These are phyloP conservation scores for Boletus semigastroideus DNA, from an alignment of 1,284 basidiomycete genomes.

Conservation along the genomic window DNA sequence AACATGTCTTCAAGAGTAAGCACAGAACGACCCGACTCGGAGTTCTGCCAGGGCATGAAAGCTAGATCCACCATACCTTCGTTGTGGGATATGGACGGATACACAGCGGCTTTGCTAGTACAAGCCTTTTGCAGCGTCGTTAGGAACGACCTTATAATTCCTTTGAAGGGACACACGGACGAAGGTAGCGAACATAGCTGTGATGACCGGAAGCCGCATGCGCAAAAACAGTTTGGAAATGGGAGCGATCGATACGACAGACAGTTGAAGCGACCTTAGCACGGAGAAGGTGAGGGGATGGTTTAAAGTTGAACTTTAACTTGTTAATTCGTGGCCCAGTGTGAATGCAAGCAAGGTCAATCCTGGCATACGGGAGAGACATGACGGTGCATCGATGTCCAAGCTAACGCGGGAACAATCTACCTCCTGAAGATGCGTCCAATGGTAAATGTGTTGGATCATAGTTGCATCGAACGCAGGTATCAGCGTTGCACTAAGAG, in stretches of 20 bases:
- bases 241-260: not conserved
- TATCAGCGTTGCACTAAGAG: not conserved
- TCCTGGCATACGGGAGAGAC: not conserved
- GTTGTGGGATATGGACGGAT: too few species aligned
- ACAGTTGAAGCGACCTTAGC: not conserved
- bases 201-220: not conserved
- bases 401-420: not conserved
- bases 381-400: not conserved
- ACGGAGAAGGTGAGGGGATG: not conserved
- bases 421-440: not conserved
- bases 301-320: not conserved
- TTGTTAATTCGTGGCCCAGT: not conserved
- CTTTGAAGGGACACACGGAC: not conserved
- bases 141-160: not conserved
- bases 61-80: too few species aligned
- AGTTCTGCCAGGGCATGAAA: not conserved
- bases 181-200: not conserved
- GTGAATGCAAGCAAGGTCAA: not conserved
- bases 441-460: not conserved
- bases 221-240: not conserved
- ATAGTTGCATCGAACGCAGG: not conserved
- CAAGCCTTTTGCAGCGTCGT: not conserved
- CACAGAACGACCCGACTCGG: not conserved
- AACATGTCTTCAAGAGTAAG: not conserved
- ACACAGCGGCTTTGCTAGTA: not conserved